Evolutionary conservation across 495 filamentous ascomycete genomes (phyloP), one percentile per base, ranked within the genome.

Genomic region (Friedmanniomyces endolithicus): DNA sequence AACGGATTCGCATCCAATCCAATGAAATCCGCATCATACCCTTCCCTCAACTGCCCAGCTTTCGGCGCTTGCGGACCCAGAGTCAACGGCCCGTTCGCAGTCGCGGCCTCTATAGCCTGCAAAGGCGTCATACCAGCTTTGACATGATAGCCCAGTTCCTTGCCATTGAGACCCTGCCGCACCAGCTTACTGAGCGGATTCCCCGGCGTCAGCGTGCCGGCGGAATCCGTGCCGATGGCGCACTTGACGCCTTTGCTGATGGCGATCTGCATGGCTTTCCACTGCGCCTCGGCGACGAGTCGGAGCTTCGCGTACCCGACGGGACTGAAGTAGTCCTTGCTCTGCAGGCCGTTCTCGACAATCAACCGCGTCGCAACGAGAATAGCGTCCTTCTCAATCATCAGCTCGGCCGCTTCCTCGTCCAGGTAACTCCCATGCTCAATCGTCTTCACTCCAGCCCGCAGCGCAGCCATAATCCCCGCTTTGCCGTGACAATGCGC

Each of bases 61-160:
- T 59, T 56, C 14, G 60, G 60, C 7, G 47, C 60, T 34, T 53
- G 52, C 23, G 47, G 35, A 16, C 60, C 60, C 12, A 63, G 49
- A 8, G 59, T 58, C 17, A 58, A 12, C 0, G 59, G 59, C 7
- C 70, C 70, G 35, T 70, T 77, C 6, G 75, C 75, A 12, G 76
- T 79, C 35, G 72, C 73, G 6, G 74, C 72, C 54, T 77, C 72
- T 53, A 79, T 75, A 12, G 76, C 76, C 41, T 74, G 64, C n/a
- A 79, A 59, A 1, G 69, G 71, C 35, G 67, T 74, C 70, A 79
- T 65, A 0, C 75, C 52, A 11, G 71, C 72, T 52, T 74, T 63
- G 25, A 77, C 72, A 11, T 75, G 75, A 46, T 70, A 72, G 8
- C 68, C 67, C 25, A 79, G 48, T 52, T 79, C 76, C 51, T 68